These are phyloP conservation scores for Ormosia semicastrata DNA, from an alignment of 306 rosid species.

Conservation along the genomic window DNA sequence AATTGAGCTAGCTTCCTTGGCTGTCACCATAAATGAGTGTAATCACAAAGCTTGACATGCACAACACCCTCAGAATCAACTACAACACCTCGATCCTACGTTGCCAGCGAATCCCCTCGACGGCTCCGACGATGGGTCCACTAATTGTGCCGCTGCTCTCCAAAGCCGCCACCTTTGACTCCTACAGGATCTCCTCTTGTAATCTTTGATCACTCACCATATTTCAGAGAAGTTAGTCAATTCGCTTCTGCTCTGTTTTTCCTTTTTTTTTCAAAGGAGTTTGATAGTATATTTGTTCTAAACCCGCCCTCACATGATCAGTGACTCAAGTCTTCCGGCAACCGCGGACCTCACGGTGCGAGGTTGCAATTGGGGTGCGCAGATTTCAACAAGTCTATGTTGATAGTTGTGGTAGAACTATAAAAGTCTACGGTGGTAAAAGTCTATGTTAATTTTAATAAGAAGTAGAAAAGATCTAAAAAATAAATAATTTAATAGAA, in stretches of 20 bases:
- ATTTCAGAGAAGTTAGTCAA: neutral
- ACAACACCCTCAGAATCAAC: conserved; percentile 49
- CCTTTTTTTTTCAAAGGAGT: neutral
- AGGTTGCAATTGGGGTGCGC: too few species aligned
- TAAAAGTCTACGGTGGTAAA: too few species aligned
- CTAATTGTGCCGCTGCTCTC: conserved; percentile 44
- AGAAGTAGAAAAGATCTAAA: too few species aligned
- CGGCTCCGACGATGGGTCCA: conserved; percentile 36
- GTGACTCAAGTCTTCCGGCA: too few species aligned
- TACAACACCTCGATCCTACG: conserved; percentile 49
- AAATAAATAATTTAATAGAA: too few species aligned
- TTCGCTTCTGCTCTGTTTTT: conserved; percentile 7
- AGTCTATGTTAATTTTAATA: too few species aligned
- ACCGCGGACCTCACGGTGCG: too few species aligned
- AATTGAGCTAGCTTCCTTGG: conserved; percentile 53
- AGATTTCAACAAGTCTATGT: too few species aligned
- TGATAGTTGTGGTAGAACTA: too few species aligned
- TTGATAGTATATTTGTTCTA: too few species aligned
- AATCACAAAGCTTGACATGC: conserved; percentile 49
- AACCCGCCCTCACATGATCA: too few species aligned
- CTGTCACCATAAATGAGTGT: conserved; percentile 74
- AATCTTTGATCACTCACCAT: conserved; percentile 53
- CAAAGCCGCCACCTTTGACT: conserved; percentile 34
- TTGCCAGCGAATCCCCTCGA: neutral
- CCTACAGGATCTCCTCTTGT: conserved; percentile 34